A percentile compares a stretch with the other conserved stretches of the same genome.
Evolutionary conservation across 2,329 filamentous ascomycete genomes (phyloP).

Genomic region (Ustulina deusta): DNA sequence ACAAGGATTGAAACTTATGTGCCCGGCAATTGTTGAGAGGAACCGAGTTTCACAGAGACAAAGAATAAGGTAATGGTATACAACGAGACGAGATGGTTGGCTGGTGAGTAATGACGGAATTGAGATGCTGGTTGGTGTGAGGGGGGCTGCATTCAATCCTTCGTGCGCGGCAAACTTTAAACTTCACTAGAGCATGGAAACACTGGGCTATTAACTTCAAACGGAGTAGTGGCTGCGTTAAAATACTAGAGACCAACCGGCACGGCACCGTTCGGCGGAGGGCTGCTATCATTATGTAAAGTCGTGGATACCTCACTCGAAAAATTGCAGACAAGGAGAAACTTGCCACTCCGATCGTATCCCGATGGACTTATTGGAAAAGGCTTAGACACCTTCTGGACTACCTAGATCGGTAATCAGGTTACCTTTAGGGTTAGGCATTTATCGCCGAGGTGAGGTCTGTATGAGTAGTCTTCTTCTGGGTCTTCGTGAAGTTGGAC

Average conservation of each 20-base stretch:
- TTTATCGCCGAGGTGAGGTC: neutral
- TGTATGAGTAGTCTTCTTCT: neutral
- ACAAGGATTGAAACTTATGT: neutral
- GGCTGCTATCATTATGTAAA: neutral
- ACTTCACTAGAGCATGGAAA: neutral
- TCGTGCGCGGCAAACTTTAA: slow-evolving; percentile 18
- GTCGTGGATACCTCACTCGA: neutral
- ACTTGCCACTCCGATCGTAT: neutral
- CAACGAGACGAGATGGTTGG: slow-evolving; percentile 3
- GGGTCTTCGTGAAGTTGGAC: neutral
- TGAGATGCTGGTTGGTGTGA: slow-evolving; percentile 26
- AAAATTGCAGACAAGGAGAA: neutral
- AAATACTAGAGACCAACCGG: neutral
- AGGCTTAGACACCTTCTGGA: no score
- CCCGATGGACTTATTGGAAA: neutral
- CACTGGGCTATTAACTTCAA: neutral
- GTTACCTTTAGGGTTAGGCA: no score
- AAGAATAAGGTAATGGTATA: neutral
- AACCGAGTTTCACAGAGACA: neutral
- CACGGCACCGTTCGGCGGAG: neutral
- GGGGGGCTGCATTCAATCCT: slow-evolving; percentile 18
- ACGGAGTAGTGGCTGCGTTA: neutral
- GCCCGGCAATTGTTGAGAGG: neutral
- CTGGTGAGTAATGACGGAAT: slow-evolving; percentile 30
- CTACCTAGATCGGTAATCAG: no score